Evolutionary conservation across 305 asterid species (phyloP).

Genomic region (Fraxinus sp.): DNA sequence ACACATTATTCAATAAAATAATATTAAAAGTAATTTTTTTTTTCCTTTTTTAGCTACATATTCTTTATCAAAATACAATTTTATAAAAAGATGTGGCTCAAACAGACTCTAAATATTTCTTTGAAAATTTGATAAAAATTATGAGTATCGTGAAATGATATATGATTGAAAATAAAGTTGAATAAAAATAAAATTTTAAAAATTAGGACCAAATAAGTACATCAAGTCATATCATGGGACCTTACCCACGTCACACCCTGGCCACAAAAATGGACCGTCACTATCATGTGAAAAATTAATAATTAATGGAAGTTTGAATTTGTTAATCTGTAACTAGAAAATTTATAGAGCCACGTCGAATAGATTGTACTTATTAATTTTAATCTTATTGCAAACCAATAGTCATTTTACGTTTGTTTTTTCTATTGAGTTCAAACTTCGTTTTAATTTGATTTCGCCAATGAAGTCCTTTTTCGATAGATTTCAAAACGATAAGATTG

Average conservation of each 20-base stretch:
- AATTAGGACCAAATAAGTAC: background rate
- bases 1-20: no score
- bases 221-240: background rate
- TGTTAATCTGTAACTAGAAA: background rate
- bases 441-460: background rate
- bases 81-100: background rate
- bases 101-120: no score
- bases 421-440: background rate
- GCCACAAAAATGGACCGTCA: conserved; percentile 12
- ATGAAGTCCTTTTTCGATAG: background rate
- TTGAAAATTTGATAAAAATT: no score
- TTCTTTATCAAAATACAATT: background rate
- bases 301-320: background rate
- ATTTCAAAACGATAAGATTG: background rate
- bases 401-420: background rate
- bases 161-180: no score
- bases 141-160: no score
- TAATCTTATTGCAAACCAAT: background rate
- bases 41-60: background rate
- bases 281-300: background rate
- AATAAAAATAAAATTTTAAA: no score
- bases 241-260: background rate
- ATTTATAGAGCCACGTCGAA: background rate
- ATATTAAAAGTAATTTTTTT: no score
- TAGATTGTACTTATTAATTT: background rate